Conservation (phyloP, 495 filamentous ascomycete genomes). For the Amniculicola lignicola region DNA sequence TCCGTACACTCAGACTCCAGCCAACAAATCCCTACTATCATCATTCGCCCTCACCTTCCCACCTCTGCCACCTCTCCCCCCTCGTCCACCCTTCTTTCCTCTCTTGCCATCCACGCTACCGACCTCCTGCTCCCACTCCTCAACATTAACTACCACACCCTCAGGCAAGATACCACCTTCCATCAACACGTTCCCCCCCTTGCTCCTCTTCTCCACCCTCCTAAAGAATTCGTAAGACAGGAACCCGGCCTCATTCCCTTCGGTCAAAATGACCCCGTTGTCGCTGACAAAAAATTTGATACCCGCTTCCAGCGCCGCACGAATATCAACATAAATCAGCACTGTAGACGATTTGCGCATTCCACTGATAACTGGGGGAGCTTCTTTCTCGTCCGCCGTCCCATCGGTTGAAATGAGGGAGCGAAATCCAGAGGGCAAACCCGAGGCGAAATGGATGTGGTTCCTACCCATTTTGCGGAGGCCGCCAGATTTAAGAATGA, state of each 20-base stretch:
- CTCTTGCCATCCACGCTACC: not conserved
- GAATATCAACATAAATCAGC: slow-evolving; percentile 75
- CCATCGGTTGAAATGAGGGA: slow-evolving; percentile 23
- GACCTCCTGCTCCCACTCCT: slow-evolving; percentile 25
- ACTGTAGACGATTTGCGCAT: slow-evolving; percentile 80
- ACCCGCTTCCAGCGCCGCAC: slow-evolving; percentile 59
- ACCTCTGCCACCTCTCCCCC: slow-evolving; percentile 13
- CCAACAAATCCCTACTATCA: slow-evolving; percentile 25
- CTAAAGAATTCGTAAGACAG: slow-evolving; percentile 39
- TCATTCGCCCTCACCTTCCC: slow-evolving; percentile 27
- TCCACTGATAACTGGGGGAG: slow-evolving; percentile 67
- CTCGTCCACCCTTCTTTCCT: slow-evolving; percentile 11
- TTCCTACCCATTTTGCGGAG: slow-evolving; percentile 75
- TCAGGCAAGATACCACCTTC: slow-evolving; percentile 35
- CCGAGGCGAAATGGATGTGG: slow-evolving; percentile 83
- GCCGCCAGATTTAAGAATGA: slow-evolving; percentile 69
- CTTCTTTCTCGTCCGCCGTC: slow-evolving; percentile 19
- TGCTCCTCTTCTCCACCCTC: slow-evolving; percentile 40
- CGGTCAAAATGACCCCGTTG: slow-evolving; percentile 61
- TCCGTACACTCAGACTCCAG: slow-evolving; percentile 16
- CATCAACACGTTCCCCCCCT: slow-evolving; percentile 36
- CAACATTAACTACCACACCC: slow-evolving; percentile 22
- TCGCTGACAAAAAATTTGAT: slow-evolving; percentile 81
- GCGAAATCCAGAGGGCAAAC: slow-evolving; percentile 50
- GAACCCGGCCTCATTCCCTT: slow-evolving; percentile 40